Conservation (phyloP, 768 basidiomycete genomes). For the Leucogyrophana mollusca region DNA sequence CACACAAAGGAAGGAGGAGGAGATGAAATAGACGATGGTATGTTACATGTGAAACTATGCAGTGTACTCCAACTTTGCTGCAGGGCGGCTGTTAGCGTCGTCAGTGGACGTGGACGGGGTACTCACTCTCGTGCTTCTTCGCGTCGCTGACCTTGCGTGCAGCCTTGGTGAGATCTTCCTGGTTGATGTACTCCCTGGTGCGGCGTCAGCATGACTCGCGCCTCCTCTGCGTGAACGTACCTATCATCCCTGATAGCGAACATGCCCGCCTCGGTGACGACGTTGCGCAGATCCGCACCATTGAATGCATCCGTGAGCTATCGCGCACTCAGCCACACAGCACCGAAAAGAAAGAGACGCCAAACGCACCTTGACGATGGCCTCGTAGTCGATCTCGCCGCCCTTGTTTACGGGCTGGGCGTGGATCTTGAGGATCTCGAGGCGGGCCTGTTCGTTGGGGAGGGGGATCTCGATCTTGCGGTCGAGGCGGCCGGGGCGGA, state of each 20-base stretch:
- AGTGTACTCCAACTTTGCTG: slow-evolving; percentile 46
- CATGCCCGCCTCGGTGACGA: slow-evolving; percentile 96
- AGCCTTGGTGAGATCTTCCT: slow-evolving; percentile 96
- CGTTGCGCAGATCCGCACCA: slow-evolving; percentile 94
- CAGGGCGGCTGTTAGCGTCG: slow-evolving; percentile 1
- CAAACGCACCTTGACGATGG: slow-evolving; percentile 82
- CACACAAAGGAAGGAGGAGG: no score
- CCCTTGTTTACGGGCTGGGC: slow-evolving; percentile 91
- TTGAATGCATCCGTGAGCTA: slow-evolving; percentile 91
- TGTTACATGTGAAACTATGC: slow-evolving; percentile 31
- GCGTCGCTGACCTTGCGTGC: slow-evolving; percentile 93
- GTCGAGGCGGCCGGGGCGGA: slow-evolving; percentile 94
- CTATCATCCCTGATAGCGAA: slow-evolving; percentile 97
- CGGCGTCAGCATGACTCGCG: slow-evolving; percentile 2
- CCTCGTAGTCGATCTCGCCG: slow-evolving; percentile 96
- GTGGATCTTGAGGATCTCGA: slow-evolving; percentile 98
- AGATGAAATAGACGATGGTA: slow-evolving; percentile 16
- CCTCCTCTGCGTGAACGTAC: no score
- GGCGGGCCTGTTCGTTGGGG: slow-evolving; percentile 93
- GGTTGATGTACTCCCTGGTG: slow-evolving; percentile 79
- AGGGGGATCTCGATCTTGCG: slow-evolving; percentile 97
- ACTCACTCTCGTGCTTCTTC: slow-evolving; percentile 96
- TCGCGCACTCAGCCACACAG: slow-evolving; percentile 1
- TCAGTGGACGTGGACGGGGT: not conserved
- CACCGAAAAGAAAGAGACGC: not conserved